phyloP scores from a whole-genome alignment of 257 asterid genomes.

The Ilex aquifolium region DNA sequence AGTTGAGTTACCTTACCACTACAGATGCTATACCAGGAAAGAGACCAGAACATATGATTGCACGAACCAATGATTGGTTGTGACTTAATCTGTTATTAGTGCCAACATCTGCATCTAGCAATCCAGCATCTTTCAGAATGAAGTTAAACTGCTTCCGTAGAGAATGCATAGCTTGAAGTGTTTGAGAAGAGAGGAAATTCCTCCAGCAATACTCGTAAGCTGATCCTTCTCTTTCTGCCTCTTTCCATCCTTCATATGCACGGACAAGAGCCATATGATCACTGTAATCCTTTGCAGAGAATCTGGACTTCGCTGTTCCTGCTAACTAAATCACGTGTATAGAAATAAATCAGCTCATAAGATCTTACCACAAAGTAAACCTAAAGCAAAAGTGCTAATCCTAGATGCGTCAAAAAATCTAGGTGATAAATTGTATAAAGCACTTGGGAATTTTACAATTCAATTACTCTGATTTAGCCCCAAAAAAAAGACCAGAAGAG shows the following conservation, averaged over 20 bases:
- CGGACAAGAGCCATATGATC: constrained; percentile 99
- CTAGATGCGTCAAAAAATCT: too few relatives aligned
- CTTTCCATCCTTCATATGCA: constrained; percentile 99
- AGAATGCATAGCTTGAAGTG: constrained; percentile 97
- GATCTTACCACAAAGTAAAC: constrained; percentile 2
- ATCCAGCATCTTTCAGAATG: constrained; percentile 82
- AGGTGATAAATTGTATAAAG: too few relatives aligned
- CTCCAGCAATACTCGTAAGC: constrained; percentile 96
- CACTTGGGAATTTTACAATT: too few relatives aligned
- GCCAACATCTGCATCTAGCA: constrained; percentile 59
- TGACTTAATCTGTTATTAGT: constrained; percentile 73
- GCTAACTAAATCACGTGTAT: constrained; percentile 58
- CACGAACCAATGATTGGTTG: constrained; percentile 93
- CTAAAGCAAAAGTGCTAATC: background rate
- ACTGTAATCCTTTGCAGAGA: constrained; percentile 97
- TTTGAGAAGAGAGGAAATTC: constrained; percentile 89
- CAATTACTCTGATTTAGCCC: too few relatives aligned
- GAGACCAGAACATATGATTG: constrained; percentile 93
- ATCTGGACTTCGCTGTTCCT: constrained; percentile 90
- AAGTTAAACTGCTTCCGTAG: constrained; percentile 86
- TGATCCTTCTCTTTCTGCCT: constrained; percentile 98
- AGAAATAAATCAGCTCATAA: constrained; percentile 15
- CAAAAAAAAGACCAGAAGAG: too few relatives aligned
- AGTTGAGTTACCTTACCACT: constrained; percentile 52
- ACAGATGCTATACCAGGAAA: constrained; percentile 94